Percentiles rank a stretch among this genome's conserved stretches.
These are phyloP conservation scores for Botrytis hyacinthi DNA, from an alignment of 2,329 filamentous ascomycete genomes.

Conservation along the genomic window DNA sequence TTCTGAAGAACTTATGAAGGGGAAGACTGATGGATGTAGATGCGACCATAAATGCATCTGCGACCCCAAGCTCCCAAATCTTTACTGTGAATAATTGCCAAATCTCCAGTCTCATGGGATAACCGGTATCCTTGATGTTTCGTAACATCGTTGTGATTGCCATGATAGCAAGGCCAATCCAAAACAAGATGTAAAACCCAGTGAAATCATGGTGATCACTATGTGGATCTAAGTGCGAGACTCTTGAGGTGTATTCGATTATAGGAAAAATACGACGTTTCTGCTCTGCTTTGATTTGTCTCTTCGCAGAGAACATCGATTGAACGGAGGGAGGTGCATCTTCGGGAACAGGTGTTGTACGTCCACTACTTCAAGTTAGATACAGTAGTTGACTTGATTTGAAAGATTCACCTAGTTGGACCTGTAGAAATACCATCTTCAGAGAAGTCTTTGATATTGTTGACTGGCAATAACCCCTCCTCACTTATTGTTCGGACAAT, in stretches of 20 bases:
- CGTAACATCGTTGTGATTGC: conserved; percentile 89
- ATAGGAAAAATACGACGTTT: conserved; percentile 86
- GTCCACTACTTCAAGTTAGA: conserved; percentile 55
- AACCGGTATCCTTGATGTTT: conserved; percentile 91
- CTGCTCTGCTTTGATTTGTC: conserved; percentile 77
- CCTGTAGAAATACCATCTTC: conserved; percentile 31
- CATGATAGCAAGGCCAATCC: conserved; percentile 97
- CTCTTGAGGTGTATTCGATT: conserved; percentile 83
- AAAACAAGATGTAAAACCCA: conserved; percentile 97
- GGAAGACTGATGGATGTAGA: conserved; percentile 71
- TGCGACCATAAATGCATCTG: conserved; percentile 81
- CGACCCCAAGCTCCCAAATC: conserved; percentile 79
- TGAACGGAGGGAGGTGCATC: conserved; percentile 93
- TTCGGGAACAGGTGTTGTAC: conserved; percentile 77
- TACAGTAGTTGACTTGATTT: not conserved
- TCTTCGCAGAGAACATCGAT: conserved; percentile 79
- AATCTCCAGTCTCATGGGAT: conserved; percentile 78
- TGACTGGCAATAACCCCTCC: conserved; percentile 28
- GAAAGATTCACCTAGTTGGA: not conserved
- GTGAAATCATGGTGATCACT: conserved; percentile 93
- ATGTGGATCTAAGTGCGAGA: conserved; percentile 91
- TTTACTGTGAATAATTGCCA: conserved; percentile 88
- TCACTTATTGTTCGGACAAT: conserved; percentile 33
- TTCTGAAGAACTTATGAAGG: conserved; percentile 67
- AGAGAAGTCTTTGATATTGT: conserved; percentile 20